Percentiles rank a stretch among this genome's conserved stretches.
These are phyloP conservation scores for Guyanaporus albipodus DNA, from an alignment of 768 basidiomycete genomes.

Conservation along the genomic window DNA sequence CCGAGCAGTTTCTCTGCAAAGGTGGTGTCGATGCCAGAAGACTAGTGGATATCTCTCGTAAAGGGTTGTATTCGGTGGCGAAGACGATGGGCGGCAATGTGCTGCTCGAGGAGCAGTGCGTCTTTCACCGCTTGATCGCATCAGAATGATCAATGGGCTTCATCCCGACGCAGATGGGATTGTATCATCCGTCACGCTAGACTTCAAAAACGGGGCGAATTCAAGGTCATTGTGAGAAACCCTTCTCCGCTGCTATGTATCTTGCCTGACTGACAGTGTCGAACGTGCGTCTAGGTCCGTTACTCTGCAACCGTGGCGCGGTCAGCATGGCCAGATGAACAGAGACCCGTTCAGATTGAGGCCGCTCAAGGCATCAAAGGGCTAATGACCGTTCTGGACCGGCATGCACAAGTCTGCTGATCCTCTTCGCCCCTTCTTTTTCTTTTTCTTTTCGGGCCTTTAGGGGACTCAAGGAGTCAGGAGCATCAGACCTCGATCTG, in stretches of 20 bases:
- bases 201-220: constrained; percentile 29
- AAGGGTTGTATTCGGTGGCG: constrained; percentile 31
- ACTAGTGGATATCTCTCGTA: constrained; percentile 33
- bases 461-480: constrained; percentile 14
- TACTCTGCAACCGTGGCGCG: constrained; percentile 36
- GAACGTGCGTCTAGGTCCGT: constrained; percentile 27
- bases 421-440: neutral
- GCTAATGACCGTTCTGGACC: constrained; percentile 36
- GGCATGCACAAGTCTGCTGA: constrained; percentile 28
- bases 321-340: constrained; percentile 34
- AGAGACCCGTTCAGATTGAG: constrained; percentile 34
- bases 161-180: constrained; percentile 31
- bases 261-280: constrained; percentile 4
- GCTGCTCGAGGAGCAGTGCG: constrained; percentile 35
- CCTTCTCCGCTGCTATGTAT: constrained; percentile 7
- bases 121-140: constrained; percentile 14
- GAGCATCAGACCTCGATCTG: constrained; percentile 11
- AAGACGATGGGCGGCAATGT: constrained; percentile 36
- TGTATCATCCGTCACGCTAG: constrained; percentile 33
- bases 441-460: constrained; percentile 11
- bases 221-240: constrained; percentile 33
- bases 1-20: constrained; percentile 32
- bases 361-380: constrained; percentile 35
- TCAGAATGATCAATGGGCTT: constrained; percentile 12
- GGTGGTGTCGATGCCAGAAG: constrained; percentile 35